Evolutionary conservation across 768 basidiomycete species (phyloP).

Genomic region (Xerocomus spinulosus): DNA sequence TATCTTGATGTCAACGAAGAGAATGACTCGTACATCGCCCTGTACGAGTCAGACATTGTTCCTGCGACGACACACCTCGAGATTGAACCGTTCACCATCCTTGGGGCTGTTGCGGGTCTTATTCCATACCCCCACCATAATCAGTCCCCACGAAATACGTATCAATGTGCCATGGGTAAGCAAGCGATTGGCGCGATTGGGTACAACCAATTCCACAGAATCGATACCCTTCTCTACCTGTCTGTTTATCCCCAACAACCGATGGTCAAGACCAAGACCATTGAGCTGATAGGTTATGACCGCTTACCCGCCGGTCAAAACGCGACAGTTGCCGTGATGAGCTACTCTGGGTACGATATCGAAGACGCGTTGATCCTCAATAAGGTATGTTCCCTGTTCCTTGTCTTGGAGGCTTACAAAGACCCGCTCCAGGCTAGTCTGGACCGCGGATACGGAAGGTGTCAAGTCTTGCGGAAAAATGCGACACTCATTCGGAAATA

Average conservation of each 20-base stretch:
- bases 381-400: constrained; percentile 45
- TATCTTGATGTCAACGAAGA: constrained; percentile 99
- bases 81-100: constrained; percentile 96
- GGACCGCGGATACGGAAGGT: constrained; percentile 95
- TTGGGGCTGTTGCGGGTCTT: constrained; percentile 95
- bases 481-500: constrained; percentile 92
- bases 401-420: constrained; percentile 3
- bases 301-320: constrained; percentile 97
- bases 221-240: constrained; percentile 96
- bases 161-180: constrained; percentile 99
- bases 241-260: constrained; percentile 98
- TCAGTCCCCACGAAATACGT: constrained; percentile 98
- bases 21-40: constrained; percentile 93
- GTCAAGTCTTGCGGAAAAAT: constrained; percentile 96
- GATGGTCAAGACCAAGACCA: constrained; percentile 99
- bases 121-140: constrained; percentile 99
- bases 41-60: constrained; percentile 87
- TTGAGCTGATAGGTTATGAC: constrained; percentile 95
- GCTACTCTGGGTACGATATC: constrained; percentile 98
- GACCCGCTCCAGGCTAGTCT: constrained; percentile 66
- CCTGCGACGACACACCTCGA: constrained; percentile 89
- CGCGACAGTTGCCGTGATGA: constrained; percentile 98
- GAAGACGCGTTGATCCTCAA: constrained; percentile 98
- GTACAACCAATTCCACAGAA: constrained; percentile 95
- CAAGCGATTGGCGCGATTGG: constrained; percentile 99